A percentile compares a stretch with the other conserved stretches of the same genome.
Evolutionary conservation across 2,329 filamentous ascomycete genomes (phyloP).

Genomic region (Canariomyces notabilis): DNA sequence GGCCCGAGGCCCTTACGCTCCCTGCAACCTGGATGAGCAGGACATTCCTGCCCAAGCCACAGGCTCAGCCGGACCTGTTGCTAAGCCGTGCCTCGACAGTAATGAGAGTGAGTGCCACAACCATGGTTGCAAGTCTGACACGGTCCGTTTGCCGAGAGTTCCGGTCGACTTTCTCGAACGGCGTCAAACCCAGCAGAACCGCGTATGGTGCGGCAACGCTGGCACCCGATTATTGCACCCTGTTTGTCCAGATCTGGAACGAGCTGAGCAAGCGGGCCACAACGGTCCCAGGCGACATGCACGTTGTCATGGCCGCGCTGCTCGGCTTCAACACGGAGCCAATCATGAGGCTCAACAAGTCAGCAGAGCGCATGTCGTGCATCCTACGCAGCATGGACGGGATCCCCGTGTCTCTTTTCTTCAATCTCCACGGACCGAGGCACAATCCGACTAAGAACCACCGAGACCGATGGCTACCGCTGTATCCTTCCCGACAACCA

Average conservation of each 20-base stretch:
- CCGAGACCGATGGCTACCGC: slow-evolving; percentile 21
- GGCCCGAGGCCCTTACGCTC: slow-evolving; percentile 9
- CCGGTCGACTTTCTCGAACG: slow-evolving; percentile 17
- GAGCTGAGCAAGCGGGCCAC: slow-evolving; percentile 19
- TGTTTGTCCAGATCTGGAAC: slow-evolving; percentile 22
- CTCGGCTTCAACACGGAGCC: slow-evolving; percentile 21
- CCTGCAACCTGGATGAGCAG: slow-evolving; percentile 8
- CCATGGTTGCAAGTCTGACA: slow-evolving; percentile 15
- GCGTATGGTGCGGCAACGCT: slow-evolving; percentile 9
- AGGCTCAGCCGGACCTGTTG: neutral
- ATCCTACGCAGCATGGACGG: slow-evolving; percentile 22
- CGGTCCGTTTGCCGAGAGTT: slow-evolving; percentile 16
- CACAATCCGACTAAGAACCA: slow-evolving; percentile 16
- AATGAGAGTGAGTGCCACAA: slow-evolving; percentile 7
- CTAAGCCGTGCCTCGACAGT: slow-evolving; percentile 3
- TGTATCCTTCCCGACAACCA: slow-evolving; percentile 17
- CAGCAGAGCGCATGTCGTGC: slow-evolving; percentile 19
- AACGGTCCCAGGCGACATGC: slow-evolving; percentile 19
- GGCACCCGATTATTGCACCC: slow-evolving; percentile 19
- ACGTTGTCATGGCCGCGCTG: slow-evolving; percentile 19
- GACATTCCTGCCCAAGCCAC: neutral
- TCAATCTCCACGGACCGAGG: slow-evolving; percentile 18
- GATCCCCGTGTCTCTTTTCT: slow-evolving; percentile 20
- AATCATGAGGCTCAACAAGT: slow-evolving; percentile 14
- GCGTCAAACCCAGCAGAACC: slow-evolving; percentile 14